Base-by-base conservation (phyloP, 1,139 yeast genomes). In the Meyerozyma smithsonii region DNA sequence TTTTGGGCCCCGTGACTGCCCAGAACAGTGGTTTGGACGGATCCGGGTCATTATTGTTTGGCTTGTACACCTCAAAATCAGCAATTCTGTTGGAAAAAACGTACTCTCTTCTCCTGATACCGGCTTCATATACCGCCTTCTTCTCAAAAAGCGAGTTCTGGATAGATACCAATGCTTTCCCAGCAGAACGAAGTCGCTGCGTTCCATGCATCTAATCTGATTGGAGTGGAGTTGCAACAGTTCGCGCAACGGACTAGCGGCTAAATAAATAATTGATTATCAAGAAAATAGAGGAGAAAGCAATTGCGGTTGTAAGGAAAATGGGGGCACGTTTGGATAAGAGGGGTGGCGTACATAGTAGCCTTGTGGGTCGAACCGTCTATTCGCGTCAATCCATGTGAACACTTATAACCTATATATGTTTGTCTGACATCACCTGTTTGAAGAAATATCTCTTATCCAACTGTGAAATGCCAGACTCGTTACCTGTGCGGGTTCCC, bases 1-100 rank as follows among this genome's bases (percentile, higher is more conserved):
- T 71, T 10, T 48, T 45, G 7, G 65, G 61, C 0, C 77, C 77
- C 3, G 62, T 45, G 3, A 71, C 47, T 4, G 65, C 63, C 68
- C 69, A 66, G 20, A 51, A 55, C 3, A 59, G 44, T 2, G 62
- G 58, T 15, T 47, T 33, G 7, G 23, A n/a, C 11, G 18, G 15
- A n/a, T 37, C 40, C 19, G 8, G 12, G 8, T 32, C 3, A 4
- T 36, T 37, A 2, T 42, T 26, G 17, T 44, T 47, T 4, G 61
- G 56, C 18, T 44, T 48, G 40, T 40, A 47, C 8, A 66, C 45
- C 34, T 54, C 58, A 43, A 69, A 61, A 3, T 50, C 32, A 4
- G 47, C 37, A 15, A 70, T 56, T 11, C 69, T 65, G 3, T 55
- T 47, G 0, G 48, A 39, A 41, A 61, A 61, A 1, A 62, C 40